phyloP scores from a whole-genome alignment of 768 basidiomycete genomes.

The Tremella yokohamensis region DNA sequence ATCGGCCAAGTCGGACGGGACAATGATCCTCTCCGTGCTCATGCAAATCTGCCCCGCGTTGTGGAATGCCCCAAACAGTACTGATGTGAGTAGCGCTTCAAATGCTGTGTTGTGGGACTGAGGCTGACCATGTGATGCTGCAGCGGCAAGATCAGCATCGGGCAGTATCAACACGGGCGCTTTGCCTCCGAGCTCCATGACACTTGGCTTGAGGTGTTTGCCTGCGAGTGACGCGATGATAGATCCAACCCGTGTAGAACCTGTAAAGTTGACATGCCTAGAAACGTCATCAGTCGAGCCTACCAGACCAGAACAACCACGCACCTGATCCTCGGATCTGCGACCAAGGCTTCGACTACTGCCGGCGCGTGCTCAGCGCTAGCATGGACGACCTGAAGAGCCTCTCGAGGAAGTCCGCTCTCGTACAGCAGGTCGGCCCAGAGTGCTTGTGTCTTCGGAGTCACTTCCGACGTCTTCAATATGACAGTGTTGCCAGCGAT shows the following conservation, averaged over 20 bases:
- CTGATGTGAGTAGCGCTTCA: slow-evolving; percentile 1
- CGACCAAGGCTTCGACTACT: background rate
- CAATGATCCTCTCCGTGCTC: slow-evolving; percentile 35
- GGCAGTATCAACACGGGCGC: slow-evolving; percentile 47
- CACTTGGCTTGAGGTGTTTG: slow-evolving; percentile 45
- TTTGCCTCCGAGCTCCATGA: slow-evolving; percentile 48
- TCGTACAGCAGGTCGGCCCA: slow-evolving; percentile 48
- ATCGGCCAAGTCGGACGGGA: slow-evolving; percentile 1
- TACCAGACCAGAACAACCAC: background rate
- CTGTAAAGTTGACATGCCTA: slow-evolving; percentile 57
- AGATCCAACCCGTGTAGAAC: slow-evolving; percentile 40
- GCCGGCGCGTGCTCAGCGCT: background rate
- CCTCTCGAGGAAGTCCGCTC: slow-evolving; percentile 61
- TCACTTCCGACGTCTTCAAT: slow-evolving; percentile 45
- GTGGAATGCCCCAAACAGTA: slow-evolving; percentile 31
- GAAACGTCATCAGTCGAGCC: slow-evolving; percentile 1
- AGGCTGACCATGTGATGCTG: slow-evolving; percentile 52
- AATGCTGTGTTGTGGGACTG: no score
- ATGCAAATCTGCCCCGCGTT: slow-evolving; percentile 43
- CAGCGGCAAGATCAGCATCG: slow-evolving; percentile 58
- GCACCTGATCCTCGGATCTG: slow-evolving; percentile 12
- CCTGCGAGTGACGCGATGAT: slow-evolving; percentile 45
- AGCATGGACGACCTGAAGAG: slow-evolving; percentile 54
- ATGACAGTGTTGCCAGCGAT: slow-evolving; percentile 50
- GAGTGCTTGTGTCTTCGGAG: slow-evolving; percentile 41